Conservation (phyloP, 1,139 yeast genomes). For the Nakaseomyces bracarensis region DNA sequence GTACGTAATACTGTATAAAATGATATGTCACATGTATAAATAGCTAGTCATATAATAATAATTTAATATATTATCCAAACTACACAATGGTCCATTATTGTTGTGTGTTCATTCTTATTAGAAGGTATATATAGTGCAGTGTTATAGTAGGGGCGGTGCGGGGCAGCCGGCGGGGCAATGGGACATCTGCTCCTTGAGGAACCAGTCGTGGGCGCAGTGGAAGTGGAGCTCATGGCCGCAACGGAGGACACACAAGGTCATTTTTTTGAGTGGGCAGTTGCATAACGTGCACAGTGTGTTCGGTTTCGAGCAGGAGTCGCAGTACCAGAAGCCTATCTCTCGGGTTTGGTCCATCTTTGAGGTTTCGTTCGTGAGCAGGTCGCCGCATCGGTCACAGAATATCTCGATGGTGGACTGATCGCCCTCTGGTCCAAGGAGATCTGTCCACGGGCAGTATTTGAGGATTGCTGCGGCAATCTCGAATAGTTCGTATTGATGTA, state of each 20-base stretch:
- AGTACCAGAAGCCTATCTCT: slow-evolving; percentile 71
- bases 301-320: slow-evolving; percentile 56
- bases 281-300: slow-evolving; percentile 75
- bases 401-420: slow-evolving; percentile 45
- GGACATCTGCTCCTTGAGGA: slow-evolving; percentile 49
- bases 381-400: slow-evolving; percentile 61
- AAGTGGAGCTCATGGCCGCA: slow-evolving; percentile 91
- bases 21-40: background rate
- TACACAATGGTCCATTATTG: no score
- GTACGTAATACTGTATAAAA: background rate
- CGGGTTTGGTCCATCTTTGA: slow-evolving; percentile 35
- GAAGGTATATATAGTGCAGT: no score
- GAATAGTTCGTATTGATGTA: slow-evolving; percentile 30
- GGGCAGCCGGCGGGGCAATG: slow-evolving; percentile 80
- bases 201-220: slow-evolving; percentile 74
- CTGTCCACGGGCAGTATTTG: slow-evolving; percentile 31
- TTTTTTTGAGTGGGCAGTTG: slow-evolving; percentile 66
- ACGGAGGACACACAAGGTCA: slow-evolving; percentile 53
- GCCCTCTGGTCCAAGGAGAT: slow-evolving; percentile 24
- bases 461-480: slow-evolving; percentile 30
- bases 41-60: no score
- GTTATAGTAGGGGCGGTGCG: slow-evolving; percentile 1
- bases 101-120: no score
- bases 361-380: slow-evolving; percentile 55
- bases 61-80: no score